A percentile compares a stretch with the other conserved stretches of the same genome.
Conservation (phyloP, 305 asterid genomes). For the Fraxinus ornus region DNA sequence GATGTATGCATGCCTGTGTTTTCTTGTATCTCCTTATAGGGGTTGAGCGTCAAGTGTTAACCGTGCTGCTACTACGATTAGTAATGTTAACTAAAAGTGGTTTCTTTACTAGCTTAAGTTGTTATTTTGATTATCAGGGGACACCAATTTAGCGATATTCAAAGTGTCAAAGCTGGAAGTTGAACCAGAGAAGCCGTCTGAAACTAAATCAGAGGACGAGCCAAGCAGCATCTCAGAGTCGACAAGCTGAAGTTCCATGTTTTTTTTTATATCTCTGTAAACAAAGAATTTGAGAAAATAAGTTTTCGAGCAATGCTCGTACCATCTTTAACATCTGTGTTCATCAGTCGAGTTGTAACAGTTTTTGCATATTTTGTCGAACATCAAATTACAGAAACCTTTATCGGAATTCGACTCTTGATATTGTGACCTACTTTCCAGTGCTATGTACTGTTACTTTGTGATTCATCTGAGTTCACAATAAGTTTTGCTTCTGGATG, state of each 20-base stretch:
- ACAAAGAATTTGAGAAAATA: not conserved
- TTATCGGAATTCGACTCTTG: not conserved
- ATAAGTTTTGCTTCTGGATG: not conserved
- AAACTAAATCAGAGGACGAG: constrained; percentile 25
- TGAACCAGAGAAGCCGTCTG: constrained; percentile 31
- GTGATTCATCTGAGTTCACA: not conserved
- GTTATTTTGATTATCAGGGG: constrained; percentile 45
- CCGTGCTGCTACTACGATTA: not conserved
- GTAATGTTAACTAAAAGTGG: not conserved
- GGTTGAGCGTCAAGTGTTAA: not conserved
- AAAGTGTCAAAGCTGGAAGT: constrained; percentile 53
- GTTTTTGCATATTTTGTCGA: not conserved
- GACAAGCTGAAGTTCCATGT: constrained; percentile 14
- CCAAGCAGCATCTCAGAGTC: constrained; percentile 12
- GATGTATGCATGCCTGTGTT: not conserved
- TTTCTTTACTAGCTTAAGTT: not conserved
- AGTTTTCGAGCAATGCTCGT: not conserved
- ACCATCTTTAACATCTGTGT: not conserved
- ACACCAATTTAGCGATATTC: constrained; percentile 69
- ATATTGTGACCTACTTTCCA: not conserved
- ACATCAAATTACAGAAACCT: not conserved
- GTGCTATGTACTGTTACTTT: not conserved
- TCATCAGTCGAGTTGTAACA: not conserved
- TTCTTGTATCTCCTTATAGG: not conserved
- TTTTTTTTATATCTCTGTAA: not conserved